These are phyloP conservation scores for Aureobasidium lini DNA, from an alignment of 2,329 filamentous ascomycete species.

Conservation along the genomic window DNA sequence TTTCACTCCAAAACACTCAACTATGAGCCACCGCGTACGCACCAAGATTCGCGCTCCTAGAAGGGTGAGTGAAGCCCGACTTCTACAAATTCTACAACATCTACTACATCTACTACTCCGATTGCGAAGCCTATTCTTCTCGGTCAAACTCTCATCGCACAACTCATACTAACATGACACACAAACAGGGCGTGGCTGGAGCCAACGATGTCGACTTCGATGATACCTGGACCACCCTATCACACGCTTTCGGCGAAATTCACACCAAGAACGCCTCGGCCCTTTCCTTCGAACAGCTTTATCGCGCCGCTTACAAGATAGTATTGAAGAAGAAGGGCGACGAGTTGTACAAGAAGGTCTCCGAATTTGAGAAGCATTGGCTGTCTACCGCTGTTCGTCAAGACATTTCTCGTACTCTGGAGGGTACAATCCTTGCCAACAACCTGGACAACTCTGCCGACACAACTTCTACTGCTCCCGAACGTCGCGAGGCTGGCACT, in stretches of 20 bases:
- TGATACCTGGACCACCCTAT: conserved; percentile 70
- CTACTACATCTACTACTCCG: background rate
- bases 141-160: background rate
- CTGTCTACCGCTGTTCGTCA: conserved; percentile 66
- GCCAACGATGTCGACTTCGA: conserved; percentile 71
- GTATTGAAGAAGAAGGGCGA: conserved; percentile 82
- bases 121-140: background rate
- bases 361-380: conserved; percentile 74
- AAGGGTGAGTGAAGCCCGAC: conserved; percentile 45
- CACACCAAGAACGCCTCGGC: conserved; percentile 84
- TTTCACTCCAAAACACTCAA: background rate
- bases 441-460: conserved; percentile 27
- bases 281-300: conserved; percentile 91
- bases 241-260: conserved; percentile 74
- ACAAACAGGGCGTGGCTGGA: conserved; percentile 45
- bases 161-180: background rate
- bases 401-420: conserved; percentile 63
- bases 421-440: conserved; percentile 40
- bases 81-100: background rate
- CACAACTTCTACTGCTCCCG: conserved; percentile 57
- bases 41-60: conserved; percentile 60
- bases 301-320: conserved; percentile 88
- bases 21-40: conserved; percentile 2
- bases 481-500: conserved; percentile 73
- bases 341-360: conserved; percentile 71